phyloP scores from a whole-genome alignment of 2,329 filamentous ascomycete genomes.

The Epichloe typhina region DNA sequence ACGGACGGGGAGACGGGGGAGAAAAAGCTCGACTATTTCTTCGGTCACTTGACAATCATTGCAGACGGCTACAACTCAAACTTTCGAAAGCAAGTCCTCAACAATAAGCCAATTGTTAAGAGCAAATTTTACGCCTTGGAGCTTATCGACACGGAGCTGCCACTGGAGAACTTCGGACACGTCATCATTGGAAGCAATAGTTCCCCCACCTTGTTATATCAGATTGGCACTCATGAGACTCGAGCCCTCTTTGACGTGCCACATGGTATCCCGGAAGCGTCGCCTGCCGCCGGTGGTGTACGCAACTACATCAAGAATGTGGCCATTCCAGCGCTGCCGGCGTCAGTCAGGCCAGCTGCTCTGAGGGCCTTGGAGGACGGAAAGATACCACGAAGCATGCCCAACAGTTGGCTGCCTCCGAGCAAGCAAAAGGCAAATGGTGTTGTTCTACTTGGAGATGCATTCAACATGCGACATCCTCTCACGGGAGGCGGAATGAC shows the following conservation, averaged over 20 bases:
- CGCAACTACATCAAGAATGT: slow-evolving; percentile 70
- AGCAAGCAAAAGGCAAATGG: slow-evolving; percentile 43
- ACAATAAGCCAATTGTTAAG: slow-evolving; percentile 51
- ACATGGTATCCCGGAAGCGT: slow-evolving; percentile 59
- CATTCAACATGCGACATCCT: slow-evolving; percentile 98
- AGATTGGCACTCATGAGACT: slow-evolving; percentile 92
- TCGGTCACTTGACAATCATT: slow-evolving; percentile 75
- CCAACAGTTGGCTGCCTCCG: slow-evolving; percentile 85
- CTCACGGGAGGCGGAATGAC: slow-evolving; percentile 97
- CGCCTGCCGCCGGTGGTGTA: slow-evolving; percentile 64
- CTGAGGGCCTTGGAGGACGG: slow-evolving; percentile 63
- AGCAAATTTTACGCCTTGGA: slow-evolving; percentile 92
- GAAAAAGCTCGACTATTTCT: slow-evolving; percentile 62
- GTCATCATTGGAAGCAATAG: slow-evolving; percentile 67
- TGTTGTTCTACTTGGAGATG: slow-evolving; percentile 78
- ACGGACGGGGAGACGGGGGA: slow-evolving; percentile 40
- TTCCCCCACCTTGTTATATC: slow-evolving; percentile 75
- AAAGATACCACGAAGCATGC: slow-evolving; percentile 72
- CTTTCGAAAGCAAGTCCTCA: slow-evolving; percentile 70
- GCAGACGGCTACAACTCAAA: slow-evolving; percentile 88
- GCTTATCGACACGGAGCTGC: slow-evolving; percentile 74
- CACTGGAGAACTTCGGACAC: slow-evolving; percentile 64
- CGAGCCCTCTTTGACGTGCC: slow-evolving; percentile 83
- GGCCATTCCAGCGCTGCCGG: slow-evolving; percentile 66
- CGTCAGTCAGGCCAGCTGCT: slow-evolving; percentile 59